These are phyloP conservation scores for Alternaria dauci DNA, from an alignment of 2,329 filamentous ascomycete species.

Conservation along the genomic window DNA sequence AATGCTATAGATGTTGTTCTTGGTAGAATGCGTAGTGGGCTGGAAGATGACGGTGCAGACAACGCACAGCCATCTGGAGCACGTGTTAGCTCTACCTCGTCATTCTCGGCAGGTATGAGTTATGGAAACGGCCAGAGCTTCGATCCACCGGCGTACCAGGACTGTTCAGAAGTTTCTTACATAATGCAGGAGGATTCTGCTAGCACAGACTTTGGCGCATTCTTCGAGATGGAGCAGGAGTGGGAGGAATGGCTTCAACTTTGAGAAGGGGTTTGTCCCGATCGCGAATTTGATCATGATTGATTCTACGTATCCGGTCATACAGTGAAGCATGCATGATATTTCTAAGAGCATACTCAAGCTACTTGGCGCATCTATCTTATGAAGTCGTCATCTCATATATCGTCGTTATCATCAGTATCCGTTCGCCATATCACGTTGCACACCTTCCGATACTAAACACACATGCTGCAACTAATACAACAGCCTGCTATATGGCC, in stretches of 20 bases:
- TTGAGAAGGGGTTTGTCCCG: background rate
- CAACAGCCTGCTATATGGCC: background rate
- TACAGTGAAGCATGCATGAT: background rate
- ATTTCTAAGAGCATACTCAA: background rate
- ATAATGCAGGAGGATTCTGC: background rate
- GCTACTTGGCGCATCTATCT: background rate
- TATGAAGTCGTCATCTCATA: background rate
- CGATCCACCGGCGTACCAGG: background rate
- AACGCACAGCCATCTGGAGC: background rate
- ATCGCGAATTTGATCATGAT: background rate
- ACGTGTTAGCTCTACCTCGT: background rate
- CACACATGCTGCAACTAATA: background rate
- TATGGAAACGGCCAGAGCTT: background rate
- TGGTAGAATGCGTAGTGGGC: background rate
- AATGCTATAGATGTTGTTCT: background rate
- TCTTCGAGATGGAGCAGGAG: background rate
- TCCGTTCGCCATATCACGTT: background rate
- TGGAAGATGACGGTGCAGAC: background rate
- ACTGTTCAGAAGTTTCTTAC: background rate
- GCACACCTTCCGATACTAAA: background rate
- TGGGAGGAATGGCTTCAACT: background rate
- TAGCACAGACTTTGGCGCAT: background rate
- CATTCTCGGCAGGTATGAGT: background rate
- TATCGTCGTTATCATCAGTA: background rate
- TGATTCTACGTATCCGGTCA: background rate